These are phyloP conservation scores for Trichomonas vaginalis DNA, from an alignment of 208 protist genomes.

Conservation along the genomic window DNA sequence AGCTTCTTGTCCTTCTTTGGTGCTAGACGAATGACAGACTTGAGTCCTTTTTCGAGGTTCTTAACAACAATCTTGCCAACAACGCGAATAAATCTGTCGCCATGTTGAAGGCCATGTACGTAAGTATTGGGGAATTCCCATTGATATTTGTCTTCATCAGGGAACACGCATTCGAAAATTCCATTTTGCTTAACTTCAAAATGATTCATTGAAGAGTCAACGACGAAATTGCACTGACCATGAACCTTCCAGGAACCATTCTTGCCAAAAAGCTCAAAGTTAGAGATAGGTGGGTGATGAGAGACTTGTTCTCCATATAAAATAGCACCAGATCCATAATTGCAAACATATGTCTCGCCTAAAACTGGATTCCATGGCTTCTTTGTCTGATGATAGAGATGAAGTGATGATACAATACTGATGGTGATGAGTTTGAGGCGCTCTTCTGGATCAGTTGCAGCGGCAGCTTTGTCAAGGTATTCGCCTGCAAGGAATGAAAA, in stretches of 20 bases:
- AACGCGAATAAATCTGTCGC: background rate
- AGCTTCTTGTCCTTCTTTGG: background rate
- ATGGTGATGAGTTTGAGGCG: background rate
- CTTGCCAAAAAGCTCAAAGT: background rate
- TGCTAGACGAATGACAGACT: background rate
- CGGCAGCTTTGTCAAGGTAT: background rate
- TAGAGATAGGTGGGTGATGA: slow-evolving; percentile 25
- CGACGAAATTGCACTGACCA: background rate
- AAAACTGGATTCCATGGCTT: slow-evolving; percentile 30
- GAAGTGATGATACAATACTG: background rate
- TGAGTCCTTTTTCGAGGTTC: background rate
- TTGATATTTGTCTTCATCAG: background rate
- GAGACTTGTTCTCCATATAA: slow-evolving; percentile 22
- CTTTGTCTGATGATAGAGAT: slow-evolving; percentile 16
- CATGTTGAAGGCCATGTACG: background rate
- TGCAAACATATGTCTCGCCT: background rate
- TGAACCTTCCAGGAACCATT: slow-evolving; percentile 11
- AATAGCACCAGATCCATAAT: background rate
- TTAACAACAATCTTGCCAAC: background rate
- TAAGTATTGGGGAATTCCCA: background rate
- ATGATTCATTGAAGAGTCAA: background rate
- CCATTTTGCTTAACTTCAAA: background rate
- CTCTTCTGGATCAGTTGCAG: background rate
- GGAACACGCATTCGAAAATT: background rate
- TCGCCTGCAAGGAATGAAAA: background rate